phyloP scores from a whole-genome alignment of 441 rosid genomes.

The Syzygium malaccense region DNA sequence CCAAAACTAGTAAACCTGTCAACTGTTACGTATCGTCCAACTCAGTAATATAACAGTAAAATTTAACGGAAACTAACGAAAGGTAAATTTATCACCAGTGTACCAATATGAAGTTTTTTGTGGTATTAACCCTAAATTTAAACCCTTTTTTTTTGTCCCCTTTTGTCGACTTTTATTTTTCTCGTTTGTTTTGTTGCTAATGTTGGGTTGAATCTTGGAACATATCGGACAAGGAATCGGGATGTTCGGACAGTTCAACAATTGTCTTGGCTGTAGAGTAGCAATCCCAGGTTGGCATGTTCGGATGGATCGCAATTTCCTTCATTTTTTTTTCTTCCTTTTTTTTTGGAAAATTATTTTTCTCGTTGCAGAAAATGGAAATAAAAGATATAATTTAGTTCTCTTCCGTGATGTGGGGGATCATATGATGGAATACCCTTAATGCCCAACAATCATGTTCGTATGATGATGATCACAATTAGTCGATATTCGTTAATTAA shows the following conservation, averaged over 20 bases:
- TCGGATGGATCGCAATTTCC: background rate
- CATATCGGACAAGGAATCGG: background rate
- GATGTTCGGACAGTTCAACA: background rate
- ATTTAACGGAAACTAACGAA: too few relatives aligned
- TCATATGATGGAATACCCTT: background rate
- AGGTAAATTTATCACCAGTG: too few relatives aligned
- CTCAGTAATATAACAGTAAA: too few relatives aligned
- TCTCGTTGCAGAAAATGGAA: background rate
- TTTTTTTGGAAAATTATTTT: background rate
- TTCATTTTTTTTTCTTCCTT: background rate
- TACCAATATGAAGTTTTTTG: too few relatives aligned
- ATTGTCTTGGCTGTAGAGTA: background rate
- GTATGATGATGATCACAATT: background rate
- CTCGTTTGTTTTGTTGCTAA: background rate
- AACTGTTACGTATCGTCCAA: too few relatives aligned
- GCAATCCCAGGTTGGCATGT: background rate
- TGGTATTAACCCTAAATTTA: too few relatives aligned
- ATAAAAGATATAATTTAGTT: background rate
- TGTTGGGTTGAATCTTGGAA: background rate
- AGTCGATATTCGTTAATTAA: background rate
- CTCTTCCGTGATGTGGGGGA: background rate
- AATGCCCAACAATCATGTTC: background rate
- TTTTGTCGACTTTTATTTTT: background rate
- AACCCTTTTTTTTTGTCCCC: too few relatives aligned
- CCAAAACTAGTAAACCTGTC: too few relatives aligned